These are phyloP conservation scores for Pontederia paniculata DNA, from an alignment of 176 grass and related monocot species.

Conservation along the genomic window DNA sequence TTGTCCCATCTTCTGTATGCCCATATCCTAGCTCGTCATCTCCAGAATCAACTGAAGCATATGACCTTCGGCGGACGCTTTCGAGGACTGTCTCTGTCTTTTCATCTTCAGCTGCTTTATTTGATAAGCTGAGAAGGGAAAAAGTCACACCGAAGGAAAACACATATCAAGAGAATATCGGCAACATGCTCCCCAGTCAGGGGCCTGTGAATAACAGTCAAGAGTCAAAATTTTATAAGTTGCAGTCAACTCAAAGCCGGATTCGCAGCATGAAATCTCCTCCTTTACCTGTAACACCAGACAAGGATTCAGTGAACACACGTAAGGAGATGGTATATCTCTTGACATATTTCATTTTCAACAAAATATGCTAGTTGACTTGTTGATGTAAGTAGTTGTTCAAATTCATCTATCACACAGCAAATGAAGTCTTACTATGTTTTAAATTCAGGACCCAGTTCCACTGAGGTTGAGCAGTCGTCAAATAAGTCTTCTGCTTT, in stretches of 20 bases:
- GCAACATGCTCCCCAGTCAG: slow-evolving; percentile 27
- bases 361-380: background rate
- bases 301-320: slow-evolving; percentile 34
- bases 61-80: slow-evolving; percentile 87
- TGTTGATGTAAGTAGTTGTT: background rate
- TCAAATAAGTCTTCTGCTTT: slow-evolving; percentile 83
- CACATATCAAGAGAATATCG: slow-evolving; percentile 38
- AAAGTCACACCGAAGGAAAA: slow-evolving; percentile 38
- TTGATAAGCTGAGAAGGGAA: slow-evolving; percentile 85
- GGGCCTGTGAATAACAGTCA: slow-evolving; percentile 25
- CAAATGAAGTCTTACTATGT: slow-evolving; percentile 4
- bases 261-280: slow-evolving; percentile 42
- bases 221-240: slow-evolving; percentile 32
- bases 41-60: slow-evolving; percentile 32
- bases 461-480: slow-evolving; percentile 71
- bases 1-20: slow-evolving; percentile 88
- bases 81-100: slow-evolving; percentile 96
- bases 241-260: slow-evolving; percentile 59
- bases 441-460: slow-evolving; percentile 47
- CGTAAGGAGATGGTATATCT: slow-evolving; percentile 48
- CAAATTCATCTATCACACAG: background rate
- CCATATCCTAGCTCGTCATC: slow-evolving; percentile 36
- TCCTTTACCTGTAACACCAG: slow-evolving; percentile 38
- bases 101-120: slow-evolving; percentile 98
- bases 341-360: slow-evolving; percentile 11